Evolutionary conservation across 176 grass and related monocot genomes (phyloP).

Genomic region (Bothriochloa decipiens): DNA sequence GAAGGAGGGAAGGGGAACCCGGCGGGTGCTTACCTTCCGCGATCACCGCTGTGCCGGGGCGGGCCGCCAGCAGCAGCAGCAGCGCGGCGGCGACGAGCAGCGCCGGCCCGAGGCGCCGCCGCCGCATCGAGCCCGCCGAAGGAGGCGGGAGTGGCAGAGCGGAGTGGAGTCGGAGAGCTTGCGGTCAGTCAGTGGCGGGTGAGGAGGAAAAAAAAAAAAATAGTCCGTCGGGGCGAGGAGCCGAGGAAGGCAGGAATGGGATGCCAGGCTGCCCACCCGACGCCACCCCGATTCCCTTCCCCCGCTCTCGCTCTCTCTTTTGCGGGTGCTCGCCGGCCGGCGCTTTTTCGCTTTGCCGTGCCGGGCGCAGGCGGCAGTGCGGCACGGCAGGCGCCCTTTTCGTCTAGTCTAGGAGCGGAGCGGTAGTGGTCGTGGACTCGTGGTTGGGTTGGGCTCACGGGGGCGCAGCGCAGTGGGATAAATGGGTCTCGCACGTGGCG

Average conservation of each 20-base stretch:
- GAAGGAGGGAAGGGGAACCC: neutral
- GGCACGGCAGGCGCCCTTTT: too few relatives aligned
- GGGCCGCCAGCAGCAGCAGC: conserved; percentile 30
- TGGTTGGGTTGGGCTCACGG: conserved; percentile 34
- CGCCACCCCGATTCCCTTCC: conserved; percentile 23
- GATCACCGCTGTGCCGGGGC: conserved; percentile 47
- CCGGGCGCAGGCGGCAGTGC: neutral
- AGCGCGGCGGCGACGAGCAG: conserved; percentile 18
- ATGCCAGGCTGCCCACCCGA: conserved; percentile 42
- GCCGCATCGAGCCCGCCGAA: conserved; percentile 26
- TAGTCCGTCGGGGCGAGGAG: neutral
- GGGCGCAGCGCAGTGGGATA: conserved; percentile 18
- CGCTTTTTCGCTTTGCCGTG: conserved; percentile 41
- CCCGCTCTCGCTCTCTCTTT: neutral
- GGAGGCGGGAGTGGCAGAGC: neutral
- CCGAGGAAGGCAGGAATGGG: conserved; percentile 27
- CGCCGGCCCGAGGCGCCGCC: neutral
- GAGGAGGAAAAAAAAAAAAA: neutral
- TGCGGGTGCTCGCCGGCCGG: neutral
- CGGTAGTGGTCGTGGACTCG: too few relatives aligned
- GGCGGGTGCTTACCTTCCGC: conserved; percentile 56
- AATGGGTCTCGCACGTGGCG: conserved; percentile 23
- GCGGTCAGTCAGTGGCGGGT: neutral
- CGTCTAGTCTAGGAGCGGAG: too few relatives aligned
- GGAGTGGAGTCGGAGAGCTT: conserved; percentile 8